Conservation (phyloP, 1,284 basidiomycete species). For the Tilletia horrida region DNA sequence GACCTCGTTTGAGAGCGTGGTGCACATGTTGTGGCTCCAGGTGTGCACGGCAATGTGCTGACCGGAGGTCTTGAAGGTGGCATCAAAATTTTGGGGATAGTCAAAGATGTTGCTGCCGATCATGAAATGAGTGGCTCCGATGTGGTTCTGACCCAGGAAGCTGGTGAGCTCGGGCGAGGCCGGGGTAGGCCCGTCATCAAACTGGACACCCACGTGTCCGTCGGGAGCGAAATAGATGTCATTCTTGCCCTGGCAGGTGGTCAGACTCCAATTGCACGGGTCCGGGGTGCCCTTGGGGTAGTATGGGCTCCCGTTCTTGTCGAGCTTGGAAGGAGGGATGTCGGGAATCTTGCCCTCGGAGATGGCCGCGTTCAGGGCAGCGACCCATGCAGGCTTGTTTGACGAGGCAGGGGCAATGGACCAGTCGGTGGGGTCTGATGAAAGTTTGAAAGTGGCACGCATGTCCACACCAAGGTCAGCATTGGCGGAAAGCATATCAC, state of each 20-base stretch:
- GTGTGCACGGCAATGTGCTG: constrained; percentile 59
- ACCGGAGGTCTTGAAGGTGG: constrained; percentile 45
- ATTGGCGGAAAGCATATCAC: no score
- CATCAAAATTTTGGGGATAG: constrained; percentile 15
- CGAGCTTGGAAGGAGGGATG: constrained; percentile 25
- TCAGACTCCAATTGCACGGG: constrained; percentile 42
- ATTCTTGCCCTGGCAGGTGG: constrained; percentile 62
- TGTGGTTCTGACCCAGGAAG: constrained; percentile 65
- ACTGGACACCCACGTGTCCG: constrained; percentile 30
- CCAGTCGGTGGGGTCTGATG: not conserved
- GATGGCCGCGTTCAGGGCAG: constrained; percentile 28
- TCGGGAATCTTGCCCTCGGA: constrained; percentile 40
- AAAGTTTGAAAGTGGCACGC: no score
- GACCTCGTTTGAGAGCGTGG: constrained; percentile 25
- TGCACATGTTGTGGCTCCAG: constrained; percentile 28
- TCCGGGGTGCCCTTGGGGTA: constrained; percentile 34
- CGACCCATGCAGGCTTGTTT: constrained; percentile 28
- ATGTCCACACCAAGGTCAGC: no score
- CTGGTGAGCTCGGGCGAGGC: constrained; percentile 58
- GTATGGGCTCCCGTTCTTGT: constrained; percentile 23
- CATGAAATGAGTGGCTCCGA: constrained; percentile 71
- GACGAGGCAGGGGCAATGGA: not conserved
- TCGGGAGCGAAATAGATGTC: constrained; percentile 67
- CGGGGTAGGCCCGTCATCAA: constrained; percentile 59
- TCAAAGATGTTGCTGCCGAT: constrained; percentile 70